Evolutionary conservation across 371 early-diverging fungal species (phyloP).

Genomic region (Zychaea mexicana): DNA sequence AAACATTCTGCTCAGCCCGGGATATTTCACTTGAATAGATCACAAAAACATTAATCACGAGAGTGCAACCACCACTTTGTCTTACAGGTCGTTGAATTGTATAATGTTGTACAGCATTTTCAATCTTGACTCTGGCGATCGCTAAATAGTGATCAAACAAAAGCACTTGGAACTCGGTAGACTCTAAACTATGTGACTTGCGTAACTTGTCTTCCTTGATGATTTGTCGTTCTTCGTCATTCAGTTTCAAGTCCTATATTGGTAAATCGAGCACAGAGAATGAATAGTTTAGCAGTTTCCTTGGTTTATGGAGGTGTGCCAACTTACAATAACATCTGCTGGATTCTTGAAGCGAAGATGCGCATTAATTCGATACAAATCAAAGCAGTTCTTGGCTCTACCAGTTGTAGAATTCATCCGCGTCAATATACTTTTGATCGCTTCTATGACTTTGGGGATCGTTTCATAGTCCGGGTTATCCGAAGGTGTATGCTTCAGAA

Average conservation of each 20-base stretch:
- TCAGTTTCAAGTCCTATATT: slow-evolving; percentile 69
- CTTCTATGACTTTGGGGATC: slow-evolving; percentile 63
- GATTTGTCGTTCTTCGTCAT: slow-evolving; percentile 70
- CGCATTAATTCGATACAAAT: slow-evolving; percentile 49
- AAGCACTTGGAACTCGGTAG: slow-evolving; percentile 72
- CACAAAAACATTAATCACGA: background rate
- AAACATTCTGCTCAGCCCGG: background rate
- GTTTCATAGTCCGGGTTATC: slow-evolving; percentile 71
- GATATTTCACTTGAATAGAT: background rate
- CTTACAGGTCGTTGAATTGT: slow-evolving; percentile 30
- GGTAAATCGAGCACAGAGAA: background rate
- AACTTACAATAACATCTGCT: slow-evolving; percentile 68
- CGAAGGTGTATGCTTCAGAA: slow-evolving; percentile 78
- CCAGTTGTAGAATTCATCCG: slow-evolving; percentile 87
- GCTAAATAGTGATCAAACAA: slow-evolving; percentile 88
- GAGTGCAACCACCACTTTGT: background rate
- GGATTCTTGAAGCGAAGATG: slow-evolving; percentile 28
- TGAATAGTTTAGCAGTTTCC: background rate
- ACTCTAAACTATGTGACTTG: slow-evolving; percentile 53
- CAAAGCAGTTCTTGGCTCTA: slow-evolving; percentile 77
- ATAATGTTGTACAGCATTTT: slow-evolving; percentile 29
- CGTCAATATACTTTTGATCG: slow-evolving; percentile 68
- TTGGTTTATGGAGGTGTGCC: background rate
- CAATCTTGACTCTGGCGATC: slow-evolving; percentile 63
- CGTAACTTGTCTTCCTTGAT: slow-evolving; percentile 79